These are phyloP conservation scores for Nannizziopsis barbatae DNA, from an alignment of 2,329 filamentous ascomycete species.

Conservation along the genomic window DNA sequence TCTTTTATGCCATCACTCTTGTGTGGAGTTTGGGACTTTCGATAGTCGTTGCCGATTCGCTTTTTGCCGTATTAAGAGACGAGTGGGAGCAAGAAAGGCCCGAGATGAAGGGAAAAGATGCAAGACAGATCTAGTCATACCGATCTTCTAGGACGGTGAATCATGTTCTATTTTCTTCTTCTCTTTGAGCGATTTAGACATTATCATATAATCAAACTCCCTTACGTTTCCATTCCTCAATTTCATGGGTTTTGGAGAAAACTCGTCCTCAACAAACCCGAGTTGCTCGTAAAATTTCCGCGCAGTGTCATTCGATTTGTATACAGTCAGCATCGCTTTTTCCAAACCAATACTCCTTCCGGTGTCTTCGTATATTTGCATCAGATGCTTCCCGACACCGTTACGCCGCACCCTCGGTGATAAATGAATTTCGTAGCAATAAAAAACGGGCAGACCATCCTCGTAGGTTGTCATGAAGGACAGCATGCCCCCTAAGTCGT, in stretches of 20 bases:
- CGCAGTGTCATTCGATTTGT: constrained; percentile 41
- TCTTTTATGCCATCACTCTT: constrained; percentile 98
- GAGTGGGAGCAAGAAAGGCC: constrained; percentile 90
- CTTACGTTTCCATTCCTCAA: constrained; percentile 41
- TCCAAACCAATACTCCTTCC: constrained; percentile 38
- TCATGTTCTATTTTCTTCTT: constrained; percentile 1
- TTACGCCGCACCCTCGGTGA: constrained; percentile 32
- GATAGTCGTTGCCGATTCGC: constrained; percentile 71
- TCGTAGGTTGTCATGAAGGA: constrained; percentile 50
- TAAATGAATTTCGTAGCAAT: constrained; percentile 54
- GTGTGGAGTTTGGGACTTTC: constrained; percentile 91
- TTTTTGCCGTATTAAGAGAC: constrained; percentile 81
- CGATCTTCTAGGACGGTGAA: neutral
- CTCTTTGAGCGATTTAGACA: constrained; percentile 36
- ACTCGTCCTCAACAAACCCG: constrained; percentile 44
- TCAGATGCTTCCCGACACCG: constrained; percentile 43
- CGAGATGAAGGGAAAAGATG: constrained; percentile 78
- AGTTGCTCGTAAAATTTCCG: constrained; percentile 40
- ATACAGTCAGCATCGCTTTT: constrained; percentile 53
- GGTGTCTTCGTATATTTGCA: constrained; percentile 40
- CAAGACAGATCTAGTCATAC: constrained; percentile 60
- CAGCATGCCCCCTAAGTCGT: constrained; percentile 32
- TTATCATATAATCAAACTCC: constrained; percentile 42
- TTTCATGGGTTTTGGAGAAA: constrained; percentile 40
- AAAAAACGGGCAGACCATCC: constrained; percentile 46